phyloP scores from a whole-genome alignment of 345 rosid genomes.

The Punica granatum region DNA sequence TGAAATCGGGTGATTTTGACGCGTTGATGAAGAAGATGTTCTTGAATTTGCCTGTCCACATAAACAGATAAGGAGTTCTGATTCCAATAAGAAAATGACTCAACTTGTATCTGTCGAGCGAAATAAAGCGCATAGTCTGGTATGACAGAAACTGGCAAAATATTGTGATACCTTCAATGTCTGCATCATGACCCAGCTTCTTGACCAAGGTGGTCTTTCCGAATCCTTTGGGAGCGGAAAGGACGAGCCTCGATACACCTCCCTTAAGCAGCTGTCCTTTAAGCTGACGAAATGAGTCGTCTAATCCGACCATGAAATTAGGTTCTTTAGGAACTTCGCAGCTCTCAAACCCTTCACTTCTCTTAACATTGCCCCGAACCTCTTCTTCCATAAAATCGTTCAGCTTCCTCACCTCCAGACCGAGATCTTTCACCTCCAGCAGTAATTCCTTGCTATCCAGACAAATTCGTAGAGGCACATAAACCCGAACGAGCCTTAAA shows the following conservation, averaged over 20 bases:
- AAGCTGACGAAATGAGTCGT: slow-evolving; percentile 5
- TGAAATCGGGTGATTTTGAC: slow-evolving; percentile 10
- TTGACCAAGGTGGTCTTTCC: slow-evolving; percentile 14
- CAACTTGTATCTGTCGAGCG: not conserved
- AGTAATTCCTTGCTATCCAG: not conserved
- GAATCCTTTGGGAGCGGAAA: slow-evolving; percentile 9
- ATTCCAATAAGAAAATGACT: not conserved
- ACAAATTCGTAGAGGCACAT: not conserved
- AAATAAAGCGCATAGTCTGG: not conserved
- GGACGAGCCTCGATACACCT: not conserved
- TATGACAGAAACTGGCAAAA: not conserved
- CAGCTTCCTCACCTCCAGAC: not conserved
- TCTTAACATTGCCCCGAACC: not conserved
- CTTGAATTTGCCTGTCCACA: slow-evolving; percentile 18
- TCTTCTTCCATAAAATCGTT: not conserved
- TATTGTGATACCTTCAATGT: slow-evolving; percentile 1
- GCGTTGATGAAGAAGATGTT: slow-evolving; percentile 19
- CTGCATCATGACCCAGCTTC: slow-evolving; percentile 11
- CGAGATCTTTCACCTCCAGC: not conserved
- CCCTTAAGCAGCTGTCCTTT: not conserved
- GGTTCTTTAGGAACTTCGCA: slow-evolving; percentile 9
- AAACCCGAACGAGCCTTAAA: not conserved
- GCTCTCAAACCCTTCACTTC: not conserved
- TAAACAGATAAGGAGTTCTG: not conserved
- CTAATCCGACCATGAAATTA: slow-evolving; percentile 5